A percentile compares a stretch with the other conserved stretches of the same genome.
Conservation (phyloP, 305 asterid species). For the Fraxinus sp. region DNA sequence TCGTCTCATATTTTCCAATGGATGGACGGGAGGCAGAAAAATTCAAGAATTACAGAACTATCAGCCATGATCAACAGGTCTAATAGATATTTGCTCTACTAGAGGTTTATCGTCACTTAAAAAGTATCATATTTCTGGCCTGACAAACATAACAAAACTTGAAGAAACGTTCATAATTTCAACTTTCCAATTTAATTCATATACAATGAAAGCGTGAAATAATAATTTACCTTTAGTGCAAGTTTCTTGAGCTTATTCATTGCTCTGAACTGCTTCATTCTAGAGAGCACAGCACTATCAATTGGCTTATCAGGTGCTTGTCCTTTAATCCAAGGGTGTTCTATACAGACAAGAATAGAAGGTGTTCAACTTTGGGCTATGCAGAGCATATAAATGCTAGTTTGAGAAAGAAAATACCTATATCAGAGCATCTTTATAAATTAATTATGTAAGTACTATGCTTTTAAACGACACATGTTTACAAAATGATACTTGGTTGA, state of each 20-base stretch:
- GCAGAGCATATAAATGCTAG: neutral
- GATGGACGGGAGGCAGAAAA: neutral
- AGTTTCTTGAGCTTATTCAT: constrained; percentile 83
- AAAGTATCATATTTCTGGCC: neutral
- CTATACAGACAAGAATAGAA: constrained; percentile 35
- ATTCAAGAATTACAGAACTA: neutral
- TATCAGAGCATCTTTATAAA: neutral
- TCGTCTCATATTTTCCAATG: neutral
- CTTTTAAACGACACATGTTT: neutral
- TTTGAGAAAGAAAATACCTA: constrained; percentile 15
- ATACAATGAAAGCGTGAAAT: constrained; percentile 6
- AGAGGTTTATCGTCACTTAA: neutral
- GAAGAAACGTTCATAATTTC: neutral
- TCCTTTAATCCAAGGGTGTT: constrained; percentile 81
- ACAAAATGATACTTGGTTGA: neutral
- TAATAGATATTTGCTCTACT: neutral
- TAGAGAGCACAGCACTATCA: constrained; percentile 71
- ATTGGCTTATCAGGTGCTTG: constrained; percentile 76
- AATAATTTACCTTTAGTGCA: constrained; percentile 56
- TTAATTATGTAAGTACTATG: neutral
- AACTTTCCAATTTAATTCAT: neutral
- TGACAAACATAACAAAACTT: neutral
- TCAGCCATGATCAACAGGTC: neutral
- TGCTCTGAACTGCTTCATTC: constrained; percentile 91
- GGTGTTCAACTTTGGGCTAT: neutral